Base-by-base conservation (phyloP, 1,284 basidiomycete species). In the Melampsora americana region DNA sequence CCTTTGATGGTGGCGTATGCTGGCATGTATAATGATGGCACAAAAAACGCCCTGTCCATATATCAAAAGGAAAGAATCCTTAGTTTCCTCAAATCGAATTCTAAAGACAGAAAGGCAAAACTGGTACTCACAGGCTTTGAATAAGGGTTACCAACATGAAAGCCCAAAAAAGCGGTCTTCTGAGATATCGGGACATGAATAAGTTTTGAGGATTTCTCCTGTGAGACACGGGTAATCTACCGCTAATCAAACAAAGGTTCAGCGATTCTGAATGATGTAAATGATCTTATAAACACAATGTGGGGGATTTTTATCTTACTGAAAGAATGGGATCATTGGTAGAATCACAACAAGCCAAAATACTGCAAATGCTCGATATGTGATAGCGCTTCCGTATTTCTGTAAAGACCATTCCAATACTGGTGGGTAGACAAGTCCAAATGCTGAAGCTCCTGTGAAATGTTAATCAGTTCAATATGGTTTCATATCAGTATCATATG, bases 141-240 rank as follows among this genome's bases (percentile, higher is more conserved):
- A 42, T 42, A 14, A 42, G 42, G 11, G 42, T 71, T 18, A 71
- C 42, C 28, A 12, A 62, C 32, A 44, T 64, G 44, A 71, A 71
- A 59, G 69, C 69, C 69, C 69, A 71, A 26, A 71, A 71, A 18
- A 71, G 30, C 16, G 69, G 69, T 18, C 69, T 71, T 48, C 64
- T 62, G 12, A 71, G 23, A 64, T 71, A 64, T 53, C 50, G 42
- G 14, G 42, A 46, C 23, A 46, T 46, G 16, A 61, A 23, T n/a
- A 28, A 30, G 61, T 32, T 62, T n/a, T 20, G 39, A 20, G 69
- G 26, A n/a, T 23, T 60, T 18, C 61, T 39, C 48, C 69, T 71
- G 6, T 44, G 30, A 14, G 69, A 61, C 23, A 64, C 12, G 0
- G 69, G 44, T 20, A 71, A n/a, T 9, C 69, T 39, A 5, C 69